phyloP scores from a whole-genome alignment of 768 basidiomycete species.

The Lentinula detonsa region DNA sequence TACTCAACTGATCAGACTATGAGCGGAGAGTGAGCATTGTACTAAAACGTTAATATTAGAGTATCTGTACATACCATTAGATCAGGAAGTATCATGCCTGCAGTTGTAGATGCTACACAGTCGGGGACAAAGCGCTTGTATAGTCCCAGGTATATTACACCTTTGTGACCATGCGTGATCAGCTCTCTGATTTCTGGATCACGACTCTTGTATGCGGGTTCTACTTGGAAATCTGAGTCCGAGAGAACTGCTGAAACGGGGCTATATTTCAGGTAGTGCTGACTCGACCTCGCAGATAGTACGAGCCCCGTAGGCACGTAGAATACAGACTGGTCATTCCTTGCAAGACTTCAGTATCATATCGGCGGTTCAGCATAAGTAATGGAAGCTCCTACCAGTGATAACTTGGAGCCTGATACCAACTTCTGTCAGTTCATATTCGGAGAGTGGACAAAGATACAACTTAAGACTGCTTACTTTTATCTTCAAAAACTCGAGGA shows the following conservation, averaged over 20 bases:
- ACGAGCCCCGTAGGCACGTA: background rate
- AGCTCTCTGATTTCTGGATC: background rate
- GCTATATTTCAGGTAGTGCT: background rate
- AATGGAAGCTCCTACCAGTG: background rate
- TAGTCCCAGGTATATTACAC: background rate
- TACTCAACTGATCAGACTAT: background rate
- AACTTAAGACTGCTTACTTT: background rate
- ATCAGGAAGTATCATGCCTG: background rate
- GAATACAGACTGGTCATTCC: background rate
- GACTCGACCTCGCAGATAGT: background rate
- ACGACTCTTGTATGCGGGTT: background rate
- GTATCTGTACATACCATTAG: background rate
- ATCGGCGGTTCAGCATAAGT: background rate
- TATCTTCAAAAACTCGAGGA: background rate
- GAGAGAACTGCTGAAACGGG: background rate
- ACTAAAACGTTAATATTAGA: background rate
- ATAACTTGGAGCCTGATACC: background rate
- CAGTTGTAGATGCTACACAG: background rate
- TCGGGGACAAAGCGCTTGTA: background rate
- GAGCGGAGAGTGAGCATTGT: background rate
- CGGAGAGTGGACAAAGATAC: background rate
- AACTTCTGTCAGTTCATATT: background rate
- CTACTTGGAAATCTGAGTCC: background rate
- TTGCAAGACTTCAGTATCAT: background rate
- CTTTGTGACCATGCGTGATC: background rate